phyloP scores from a whole-genome alignment of 2,329 filamentous ascomycete genomes.

The Alternaria longipes region DNA sequence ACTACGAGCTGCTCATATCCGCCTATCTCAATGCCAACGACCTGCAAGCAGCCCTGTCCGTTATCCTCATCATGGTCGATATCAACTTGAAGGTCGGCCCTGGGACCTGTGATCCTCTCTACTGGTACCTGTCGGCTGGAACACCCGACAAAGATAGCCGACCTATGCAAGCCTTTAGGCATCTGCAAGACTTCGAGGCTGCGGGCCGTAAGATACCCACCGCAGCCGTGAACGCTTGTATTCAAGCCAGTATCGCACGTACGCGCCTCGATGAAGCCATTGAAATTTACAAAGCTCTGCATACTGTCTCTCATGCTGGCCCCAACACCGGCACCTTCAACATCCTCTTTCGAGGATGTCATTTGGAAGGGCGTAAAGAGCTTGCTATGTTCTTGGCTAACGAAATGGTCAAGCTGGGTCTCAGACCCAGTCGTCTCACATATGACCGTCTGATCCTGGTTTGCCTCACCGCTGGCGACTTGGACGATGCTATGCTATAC shows the following conservation, averaged over 20 bases:
- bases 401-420: slow-evolving; percentile 67
- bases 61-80: slow-evolving; percentile 77
- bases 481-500: slow-evolving; percentile 60
- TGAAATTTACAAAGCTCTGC: slow-evolving; percentile 68
- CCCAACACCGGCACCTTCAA: slow-evolving; percentile 68
- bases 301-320: slow-evolving; percentile 59
- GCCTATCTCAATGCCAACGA: slow-evolving; percentile 71
- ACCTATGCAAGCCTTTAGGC: slow-evolving; percentile 62
- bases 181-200: slow-evolving; percentile 65
- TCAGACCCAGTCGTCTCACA: slow-evolving; percentile 65
- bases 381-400: slow-evolving; percentile 68
- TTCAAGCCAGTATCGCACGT: slow-evolving; percentile 61
- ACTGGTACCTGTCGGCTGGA: slow-evolving; percentile 62
- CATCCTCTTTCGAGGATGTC: slow-evolving; percentile 63
- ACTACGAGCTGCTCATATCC: slow-evolving; percentile 83
- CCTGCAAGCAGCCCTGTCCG: slow-evolving; percentile 71
- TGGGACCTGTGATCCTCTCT: slow-evolving; percentile 71
- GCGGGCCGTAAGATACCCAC: slow-evolving; percentile 61
- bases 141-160: slow-evolving; percentile 51
- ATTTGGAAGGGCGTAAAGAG: slow-evolving; percentile 55
- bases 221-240: slow-evolving; percentile 61
- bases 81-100: slow-evolving; percentile 66
- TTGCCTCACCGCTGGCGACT: slow-evolving; percentile 55
- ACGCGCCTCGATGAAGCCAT: slow-evolving; percentile 61
- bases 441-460: slow-evolving; percentile 70